Evolutionary conservation across 2,329 filamentous ascomycete genomes (phyloP).

Genomic region (Exophiala phaeomuriformis): DNA sequence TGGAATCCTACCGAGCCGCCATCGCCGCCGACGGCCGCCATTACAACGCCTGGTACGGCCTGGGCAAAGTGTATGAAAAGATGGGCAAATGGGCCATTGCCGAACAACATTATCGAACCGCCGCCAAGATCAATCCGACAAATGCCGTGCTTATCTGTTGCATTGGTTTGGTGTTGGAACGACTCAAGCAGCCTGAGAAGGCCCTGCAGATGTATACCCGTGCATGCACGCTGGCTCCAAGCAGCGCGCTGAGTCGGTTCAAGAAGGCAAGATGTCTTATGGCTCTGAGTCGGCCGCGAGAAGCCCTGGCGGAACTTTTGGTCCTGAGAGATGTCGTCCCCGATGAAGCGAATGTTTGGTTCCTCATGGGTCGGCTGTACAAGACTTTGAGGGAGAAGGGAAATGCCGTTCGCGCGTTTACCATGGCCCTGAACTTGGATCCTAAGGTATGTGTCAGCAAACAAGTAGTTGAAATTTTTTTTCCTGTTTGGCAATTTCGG

Average conservation of each 20-base stretch:
- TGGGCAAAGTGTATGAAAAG: constrained; percentile 75
- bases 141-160: constrained; percentile 90
- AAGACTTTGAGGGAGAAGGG: constrained; percentile 55
- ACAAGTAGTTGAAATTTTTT: too few relatives aligned
- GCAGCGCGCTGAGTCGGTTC: constrained; percentile 76
- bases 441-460: constrained; percentile 95
- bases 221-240: constrained; percentile 74
- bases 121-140: constrained; percentile 81
- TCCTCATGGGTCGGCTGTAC: constrained; percentile 66
- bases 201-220: constrained; percentile 75
- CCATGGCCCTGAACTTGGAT: constrained; percentile 88
- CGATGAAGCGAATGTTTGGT: constrained; percentile 93
- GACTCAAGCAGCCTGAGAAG: constrained; percentile 70
- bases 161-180: constrained; percentile 83
- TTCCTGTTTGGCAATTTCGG: neutral
- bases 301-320: constrained; percentile 73
- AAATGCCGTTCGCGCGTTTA: constrained; percentile 85
- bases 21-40: constrained; percentile 81
- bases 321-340: constrained; percentile 86
- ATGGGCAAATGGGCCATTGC: constrained; percentile 86
- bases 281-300: constrained; percentile 60
- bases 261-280: constrained; percentile 86
- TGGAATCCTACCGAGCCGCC: constrained; percentile 76
- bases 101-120: constrained; percentile 82
- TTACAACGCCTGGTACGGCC: constrained; percentile 97